A percentile compares a stretch with the other conserved stretches of the same genome.
Evolutionary conservation across 306 rosid genomes (phyloP).

Genomic region (Prunus mira): DNA sequence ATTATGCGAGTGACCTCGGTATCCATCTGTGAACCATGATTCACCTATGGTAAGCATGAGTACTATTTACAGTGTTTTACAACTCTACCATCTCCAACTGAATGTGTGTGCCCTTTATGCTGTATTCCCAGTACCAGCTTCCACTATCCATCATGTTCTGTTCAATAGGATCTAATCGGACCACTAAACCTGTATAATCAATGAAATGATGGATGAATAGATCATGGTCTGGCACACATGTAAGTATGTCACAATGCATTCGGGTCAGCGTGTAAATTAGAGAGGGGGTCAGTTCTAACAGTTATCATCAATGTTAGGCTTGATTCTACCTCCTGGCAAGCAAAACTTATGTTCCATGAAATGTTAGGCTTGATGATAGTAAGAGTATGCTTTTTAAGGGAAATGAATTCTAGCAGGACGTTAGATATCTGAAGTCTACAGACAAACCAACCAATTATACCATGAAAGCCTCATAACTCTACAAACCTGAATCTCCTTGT

Average conservation of each 20-base stretch:
- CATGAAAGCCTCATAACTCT: conserved; percentile 4
- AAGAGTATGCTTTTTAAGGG: neutral
- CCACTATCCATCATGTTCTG: conserved; percentile 59
- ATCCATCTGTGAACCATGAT: conserved; percentile 74
- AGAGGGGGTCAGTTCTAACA: neutral
- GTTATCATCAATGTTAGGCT: neutral
- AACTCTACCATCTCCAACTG: conserved; percentile 57
- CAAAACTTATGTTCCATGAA: neutral
- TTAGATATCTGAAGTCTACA: neutral
- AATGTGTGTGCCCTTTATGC: conserved; percentile 58
- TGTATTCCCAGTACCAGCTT: conserved; percentile 91
- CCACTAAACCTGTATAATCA: conserved; percentile 46
- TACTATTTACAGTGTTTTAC: conserved; percentile 24
- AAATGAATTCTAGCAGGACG: neutral
- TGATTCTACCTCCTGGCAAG: neutral
- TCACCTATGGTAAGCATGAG: conserved; percentile 49
- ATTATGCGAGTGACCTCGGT: conserved; percentile 33
- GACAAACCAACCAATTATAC: neutral
- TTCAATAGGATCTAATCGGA: conserved; percentile 53
- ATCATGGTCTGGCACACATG: neutral
- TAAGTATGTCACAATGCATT: neutral
- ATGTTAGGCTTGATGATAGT: neutral
- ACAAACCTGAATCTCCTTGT: conserved; percentile 60
- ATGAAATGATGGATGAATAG: conserved; percentile 1
- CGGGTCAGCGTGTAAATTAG: neutral